Conservation (phyloP, 495 filamentous ascomycete genomes). For the Cercophora scortea region DNA sequence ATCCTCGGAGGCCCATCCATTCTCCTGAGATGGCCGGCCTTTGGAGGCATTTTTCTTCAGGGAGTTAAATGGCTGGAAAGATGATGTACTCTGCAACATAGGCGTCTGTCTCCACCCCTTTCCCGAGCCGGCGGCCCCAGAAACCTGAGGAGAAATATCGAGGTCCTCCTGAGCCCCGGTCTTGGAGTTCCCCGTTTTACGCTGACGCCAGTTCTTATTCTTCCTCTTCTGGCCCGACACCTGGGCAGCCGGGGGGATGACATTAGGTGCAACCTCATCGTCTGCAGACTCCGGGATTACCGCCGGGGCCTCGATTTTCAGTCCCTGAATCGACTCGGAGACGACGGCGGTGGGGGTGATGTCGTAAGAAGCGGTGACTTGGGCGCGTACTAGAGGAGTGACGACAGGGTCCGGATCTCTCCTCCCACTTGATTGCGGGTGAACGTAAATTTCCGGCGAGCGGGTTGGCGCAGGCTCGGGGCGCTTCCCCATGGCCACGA, state of each 20-base stretch:
- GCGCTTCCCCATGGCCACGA: slow-evolving; percentile 39
- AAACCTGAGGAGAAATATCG: slow-evolving; percentile 13
- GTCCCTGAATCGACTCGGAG: slow-evolving; percentile 4
- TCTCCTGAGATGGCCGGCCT: slow-evolving; percentile 52
- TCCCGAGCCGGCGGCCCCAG: slow-evolving; percentile 30
- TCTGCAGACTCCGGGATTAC: slow-evolving; percentile 10
- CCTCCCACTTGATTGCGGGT: slow-evolving; percentile 29
- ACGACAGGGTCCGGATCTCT: slow-evolving; percentile 17
- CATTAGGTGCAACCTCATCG: slow-evolving; percentile 10
- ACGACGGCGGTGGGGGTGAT: slow-evolving; percentile 7
- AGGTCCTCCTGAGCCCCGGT: slow-evolving; percentile 8
- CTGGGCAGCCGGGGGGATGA: slow-evolving; percentile 10
- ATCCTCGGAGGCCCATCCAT: slow-evolving; percentile 94
- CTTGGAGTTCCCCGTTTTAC: slow-evolving; percentile 11
- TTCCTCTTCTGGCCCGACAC: neutral
- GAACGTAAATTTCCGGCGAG: slow-evolving; percentile 11
- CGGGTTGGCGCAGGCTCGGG: slow-evolving; percentile 15
- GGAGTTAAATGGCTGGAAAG: slow-evolving; percentile 48
- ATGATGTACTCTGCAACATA: slow-evolving; percentile 55
- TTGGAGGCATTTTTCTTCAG: slow-evolving; percentile 47
- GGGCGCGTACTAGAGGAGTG: neutral
- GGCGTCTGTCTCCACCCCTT: slow-evolving; percentile 83
- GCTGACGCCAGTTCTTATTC: slow-evolving; percentile 18
- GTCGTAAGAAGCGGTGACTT: slow-evolving; percentile 1
- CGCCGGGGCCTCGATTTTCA: slow-evolving; percentile 8